These are phyloP conservation scores for Rosa lucieae DNA, from an alignment of 306 rosid genomes.

Conservation along the genomic window DNA sequence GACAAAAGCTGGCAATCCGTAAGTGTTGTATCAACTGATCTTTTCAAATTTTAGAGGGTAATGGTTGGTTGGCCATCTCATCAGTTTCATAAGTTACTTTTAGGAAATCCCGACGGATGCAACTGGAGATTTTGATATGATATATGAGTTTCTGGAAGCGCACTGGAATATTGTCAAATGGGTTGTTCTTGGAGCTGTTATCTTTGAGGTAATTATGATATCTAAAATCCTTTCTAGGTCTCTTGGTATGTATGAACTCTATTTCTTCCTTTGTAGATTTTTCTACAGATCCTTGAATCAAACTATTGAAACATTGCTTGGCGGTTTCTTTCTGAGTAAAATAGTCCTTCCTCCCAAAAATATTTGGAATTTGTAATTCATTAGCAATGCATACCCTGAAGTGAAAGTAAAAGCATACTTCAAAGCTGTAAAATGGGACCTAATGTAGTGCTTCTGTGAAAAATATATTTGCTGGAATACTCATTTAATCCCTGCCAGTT, in stretches of 20 bases:
- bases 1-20: constrained; percentile 86
- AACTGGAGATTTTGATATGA: constrained; percentile 75
- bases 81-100: constrained; percentile 19
- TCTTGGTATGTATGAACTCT: background rate
- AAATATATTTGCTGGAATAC: background rate
- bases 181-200: constrained; percentile 86
- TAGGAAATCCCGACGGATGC: constrained; percentile 77
- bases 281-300: background rate
- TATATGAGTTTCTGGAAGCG: constrained; percentile 60
- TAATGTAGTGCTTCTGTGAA: background rate
- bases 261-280: background rate
- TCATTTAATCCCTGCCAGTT: background rate
- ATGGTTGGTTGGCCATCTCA: constrained; percentile 32
- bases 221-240: background rate
- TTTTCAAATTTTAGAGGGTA: background rate
- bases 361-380: background rate
- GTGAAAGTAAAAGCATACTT: background rate
- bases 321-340: background rate
- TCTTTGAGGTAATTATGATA: constrained; percentile 64
- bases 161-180: constrained; percentile 74
- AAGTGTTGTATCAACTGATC: constrained; percentile 31
- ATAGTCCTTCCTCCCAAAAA: background rate
- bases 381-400: background rate
- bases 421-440: background rate
- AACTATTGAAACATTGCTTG: background rate